Evolutionary conservation across 1,284 basidiomycete species (phyloP).

Genomic region (Ganoderma lucidum): DNA sequence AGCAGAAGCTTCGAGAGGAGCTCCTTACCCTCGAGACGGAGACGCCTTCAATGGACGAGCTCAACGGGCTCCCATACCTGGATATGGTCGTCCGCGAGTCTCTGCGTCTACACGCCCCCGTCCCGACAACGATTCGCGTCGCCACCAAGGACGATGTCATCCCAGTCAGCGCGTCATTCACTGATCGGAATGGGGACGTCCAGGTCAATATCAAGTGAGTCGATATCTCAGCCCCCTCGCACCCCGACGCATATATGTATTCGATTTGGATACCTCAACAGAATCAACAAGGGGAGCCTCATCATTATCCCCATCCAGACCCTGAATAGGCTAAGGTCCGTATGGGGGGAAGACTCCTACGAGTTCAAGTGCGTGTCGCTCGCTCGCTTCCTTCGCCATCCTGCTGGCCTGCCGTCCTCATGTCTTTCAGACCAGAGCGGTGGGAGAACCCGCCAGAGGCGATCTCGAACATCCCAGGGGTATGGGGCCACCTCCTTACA

Average conservation of each 20-base stretch:
- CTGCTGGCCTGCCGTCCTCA: neutral
- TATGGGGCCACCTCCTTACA: conserved; percentile 64
- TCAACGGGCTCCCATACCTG: conserved; percentile 65
- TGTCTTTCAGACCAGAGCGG: conserved; percentile 56
- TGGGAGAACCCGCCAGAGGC: conserved; percentile 60
- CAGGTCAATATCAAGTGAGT: conserved; percentile 39
- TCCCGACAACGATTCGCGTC: conserved; percentile 60
- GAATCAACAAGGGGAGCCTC: conserved; percentile 50
- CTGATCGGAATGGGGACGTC: conserved; percentile 40
- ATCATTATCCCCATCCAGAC: conserved; percentile 57
- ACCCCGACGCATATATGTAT: neutral
- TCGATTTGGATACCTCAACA: conserved; percentile 36
- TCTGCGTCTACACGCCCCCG: conserved; percentile 71
- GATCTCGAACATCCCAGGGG: conserved; percentile 57
- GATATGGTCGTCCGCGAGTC: conserved; percentile 76
- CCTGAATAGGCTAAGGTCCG: conserved; percentile 52
- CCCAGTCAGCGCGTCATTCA: conserved; percentile 43
- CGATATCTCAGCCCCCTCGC: neutral
- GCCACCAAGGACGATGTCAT: conserved; percentile 58
- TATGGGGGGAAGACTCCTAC: conserved; percentile 64
- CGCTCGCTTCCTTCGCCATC: neutral
- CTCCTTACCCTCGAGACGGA: conserved; percentile 49
- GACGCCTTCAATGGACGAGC: conserved; percentile 61
- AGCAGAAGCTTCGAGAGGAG: conserved; percentile 77
- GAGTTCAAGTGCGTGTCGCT: conserved; percentile 53